Evolutionary conservation across 805 yeast genomes (phyloP).

Genomic region (Kluyveromyces starmeri): DNA sequence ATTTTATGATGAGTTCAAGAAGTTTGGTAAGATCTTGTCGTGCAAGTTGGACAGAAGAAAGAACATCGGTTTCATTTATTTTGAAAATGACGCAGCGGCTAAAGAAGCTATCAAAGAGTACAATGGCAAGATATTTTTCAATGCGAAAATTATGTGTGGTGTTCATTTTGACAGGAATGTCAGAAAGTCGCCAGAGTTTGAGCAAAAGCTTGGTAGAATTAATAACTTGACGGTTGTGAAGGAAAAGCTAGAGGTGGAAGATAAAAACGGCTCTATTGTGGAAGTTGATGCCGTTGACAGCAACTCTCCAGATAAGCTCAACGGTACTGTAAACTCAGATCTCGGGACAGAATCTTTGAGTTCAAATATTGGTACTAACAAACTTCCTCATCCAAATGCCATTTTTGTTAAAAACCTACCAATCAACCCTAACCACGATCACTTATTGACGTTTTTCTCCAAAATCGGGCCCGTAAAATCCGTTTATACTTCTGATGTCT

Average conservation of each 20-base stretch:
- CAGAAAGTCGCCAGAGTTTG: conserved; percentile 28
- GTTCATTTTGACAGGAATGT: conserved; percentile 33
- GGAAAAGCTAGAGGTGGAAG: conserved; percentile 12
- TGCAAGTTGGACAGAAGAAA: conserved; percentile 33
- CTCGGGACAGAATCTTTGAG: conserved; percentile 5
- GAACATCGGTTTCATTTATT: conserved; percentile 35
- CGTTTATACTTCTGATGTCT: conserved; percentile 25
- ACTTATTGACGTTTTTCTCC: conserved; percentile 23
- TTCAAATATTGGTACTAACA: conserved; percentile 1
- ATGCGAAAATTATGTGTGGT: conserved; percentile 30
- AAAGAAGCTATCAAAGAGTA: conserved; percentile 26
- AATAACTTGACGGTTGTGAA: conserved; percentile 13
- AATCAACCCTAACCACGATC: conserved; percentile 22
- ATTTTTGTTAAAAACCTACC: conserved; percentile 30
- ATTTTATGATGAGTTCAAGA: conserved; percentile 42
- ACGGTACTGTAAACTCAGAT: conserved; percentile 3
- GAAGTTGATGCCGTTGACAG: neutral
- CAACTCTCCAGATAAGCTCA: neutral
- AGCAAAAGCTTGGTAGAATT: conserved; percentile 18
- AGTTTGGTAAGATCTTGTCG: conserved; percentile 37
- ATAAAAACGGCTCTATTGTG: neutral
- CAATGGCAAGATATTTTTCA: conserved; percentile 26
- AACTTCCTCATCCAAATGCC: conserved; percentile 25
- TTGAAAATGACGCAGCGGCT: conserved; percentile 29
- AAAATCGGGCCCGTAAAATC: conserved; percentile 29